Percentiles rank a stretch among this genome's conserved stretches.
These are phyloP conservation scores for Stagonosporopsis tanaceti DNA, from an alignment of 2,329 filamentous ascomycete species.

Conservation along the genomic window DNA sequence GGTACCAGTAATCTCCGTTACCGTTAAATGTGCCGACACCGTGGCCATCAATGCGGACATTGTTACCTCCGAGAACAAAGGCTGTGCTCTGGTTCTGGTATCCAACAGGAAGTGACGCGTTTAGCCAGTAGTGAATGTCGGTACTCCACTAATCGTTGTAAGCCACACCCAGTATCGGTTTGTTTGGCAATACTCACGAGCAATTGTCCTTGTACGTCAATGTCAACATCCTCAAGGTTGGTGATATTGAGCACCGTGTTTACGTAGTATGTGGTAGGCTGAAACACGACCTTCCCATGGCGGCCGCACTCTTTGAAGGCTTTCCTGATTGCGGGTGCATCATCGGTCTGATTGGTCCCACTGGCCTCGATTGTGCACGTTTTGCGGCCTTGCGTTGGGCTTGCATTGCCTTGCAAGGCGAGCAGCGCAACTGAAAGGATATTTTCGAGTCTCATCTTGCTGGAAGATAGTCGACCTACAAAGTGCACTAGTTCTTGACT, in stretches of 20 bases:
- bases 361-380: slow-evolving; percentile 27
- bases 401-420: slow-evolving; percentile 3
- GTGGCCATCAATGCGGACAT: slow-evolving; percentile 59
- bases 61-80: slow-evolving; percentile 57
- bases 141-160: slow-evolving; percentile 27
- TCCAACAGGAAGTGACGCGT: slow-evolving; percentile 42
- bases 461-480: background rate
- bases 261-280: slow-evolving; percentile 33
- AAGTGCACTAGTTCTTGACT: too few species aligned
- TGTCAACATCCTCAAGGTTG: slow-evolving; percentile 34
- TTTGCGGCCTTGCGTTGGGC: slow-evolving; percentile 7
- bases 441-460: slow-evolving; percentile 4
- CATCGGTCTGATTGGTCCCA: slow-evolving; percentile 32
- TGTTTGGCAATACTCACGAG: slow-evolving; percentile 15
- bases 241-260: slow-evolving; percentile 35
- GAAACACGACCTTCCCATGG: slow-evolving; percentile 34
- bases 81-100: slow-evolving; percentile 44
- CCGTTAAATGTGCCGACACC: slow-evolving; percentile 64
- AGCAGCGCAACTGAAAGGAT: slow-evolving; percentile 2
- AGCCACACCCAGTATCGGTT: background rate
- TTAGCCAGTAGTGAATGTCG: slow-evolving; percentile 42
- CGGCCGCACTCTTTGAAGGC: slow-evolving; percentile 35
- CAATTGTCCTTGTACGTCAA: slow-evolving; percentile 37
- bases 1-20: slow-evolving; percentile 68
- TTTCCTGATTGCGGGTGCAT: slow-evolving; percentile 37